A percentile compares a stretch with the other conserved stretches of the same genome.
These are phyloP conservation scores for Taphrina betulina DNA, from an alignment of 1,139 yeast genomes.

Conservation along the genomic window DNA sequence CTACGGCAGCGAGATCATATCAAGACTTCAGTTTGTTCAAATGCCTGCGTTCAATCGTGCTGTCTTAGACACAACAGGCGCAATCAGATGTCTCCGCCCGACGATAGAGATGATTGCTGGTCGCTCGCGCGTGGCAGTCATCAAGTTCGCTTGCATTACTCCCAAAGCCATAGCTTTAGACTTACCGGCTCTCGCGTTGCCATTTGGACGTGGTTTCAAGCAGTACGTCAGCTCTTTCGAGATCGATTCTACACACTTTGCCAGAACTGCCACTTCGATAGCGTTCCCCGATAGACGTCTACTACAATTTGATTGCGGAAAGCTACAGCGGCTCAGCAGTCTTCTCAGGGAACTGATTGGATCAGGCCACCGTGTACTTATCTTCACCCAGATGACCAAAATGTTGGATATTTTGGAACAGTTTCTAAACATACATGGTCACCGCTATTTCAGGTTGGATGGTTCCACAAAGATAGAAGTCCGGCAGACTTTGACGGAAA, in stretches of 20 bases:
- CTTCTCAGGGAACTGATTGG: constrained; percentile 74
- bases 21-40: too few relatives aligned
- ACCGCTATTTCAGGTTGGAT: constrained; percentile 89
- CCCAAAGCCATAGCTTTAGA: constrained; percentile 82
- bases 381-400: constrained; percentile 97
- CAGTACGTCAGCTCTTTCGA: constrained; percentile 44
- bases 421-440: constrained; percentile 90
- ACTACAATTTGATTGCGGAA: constrained; percentile 95
- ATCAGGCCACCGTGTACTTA: constrained; percentile 88
- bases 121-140: constrained; percentile 48
- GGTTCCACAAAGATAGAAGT: constrained; percentile 98
- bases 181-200: constrained; percentile 53
- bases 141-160: constrained; percentile 80
- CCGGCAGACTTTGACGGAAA: constrained; percentile 87
- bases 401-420: constrained; percentile 91
- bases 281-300: constrained; percentile 95
- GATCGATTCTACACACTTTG: constrained; percentile 69
- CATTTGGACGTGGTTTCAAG: too few relatives aligned
- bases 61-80: neutral
- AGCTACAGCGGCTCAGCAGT: constrained; percentile 76
- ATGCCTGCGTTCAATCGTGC: too few relatives aligned
- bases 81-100: neutral
- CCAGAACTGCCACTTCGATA: constrained; percentile 83
- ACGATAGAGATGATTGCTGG: constrained; percentile 25
- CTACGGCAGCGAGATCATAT: neutral